Evolutionary conservation across 2,329 filamentous ascomycete species (phyloP), one percentile per base, ranked within the genome.

Genomic region (Calonectria leucothoes): DNA sequence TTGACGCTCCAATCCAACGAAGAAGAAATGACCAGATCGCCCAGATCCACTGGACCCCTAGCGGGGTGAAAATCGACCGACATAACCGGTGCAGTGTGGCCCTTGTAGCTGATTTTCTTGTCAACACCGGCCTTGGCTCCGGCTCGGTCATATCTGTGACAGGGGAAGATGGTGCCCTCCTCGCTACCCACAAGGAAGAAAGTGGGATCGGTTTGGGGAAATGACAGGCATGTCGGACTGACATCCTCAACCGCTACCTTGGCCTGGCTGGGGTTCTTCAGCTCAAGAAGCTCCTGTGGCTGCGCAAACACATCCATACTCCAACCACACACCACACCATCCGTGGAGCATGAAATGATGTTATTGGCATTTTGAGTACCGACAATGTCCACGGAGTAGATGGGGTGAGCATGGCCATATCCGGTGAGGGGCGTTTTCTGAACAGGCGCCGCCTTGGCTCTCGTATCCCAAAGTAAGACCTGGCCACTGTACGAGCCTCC

Each of bases 331-430:
- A 98, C 95, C 12, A 98, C 95, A 69, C 97, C 97, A 82, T 99
- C 97, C 0, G 97, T 99, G 1, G 95, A 98, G 83, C 95, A 96
- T 39, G 96, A 98, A 79, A 99, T 94, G 82, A 99, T 98, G 84
- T 98, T 99, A 87, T 98, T 98, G 72, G 97, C 97, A 83, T 99
- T 99, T 82, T 98, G 97, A 0, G 97, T 99, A 76, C 97, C 97
- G 64, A 99, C 95, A 69, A 99, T 97, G 75, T 97, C 94, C 71
- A 99, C 92, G 48, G 94, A 95, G 87, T 99, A 99, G 76, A 99
- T 94, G 0, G 97, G 97, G 82, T 99, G 97, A 10, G 97, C 98
- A 84, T 99, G 97, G 17, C 97, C 96, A 17, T 95, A 96, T 64
- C 97, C 96, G 7, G 96, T 98, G 48, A 99, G 89, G 0, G 97